These are phyloP conservation scores for Calonectria naviculata DNA, from an alignment of 2,329 filamentous ascomycete genomes.

Conservation along the genomic window DNA sequence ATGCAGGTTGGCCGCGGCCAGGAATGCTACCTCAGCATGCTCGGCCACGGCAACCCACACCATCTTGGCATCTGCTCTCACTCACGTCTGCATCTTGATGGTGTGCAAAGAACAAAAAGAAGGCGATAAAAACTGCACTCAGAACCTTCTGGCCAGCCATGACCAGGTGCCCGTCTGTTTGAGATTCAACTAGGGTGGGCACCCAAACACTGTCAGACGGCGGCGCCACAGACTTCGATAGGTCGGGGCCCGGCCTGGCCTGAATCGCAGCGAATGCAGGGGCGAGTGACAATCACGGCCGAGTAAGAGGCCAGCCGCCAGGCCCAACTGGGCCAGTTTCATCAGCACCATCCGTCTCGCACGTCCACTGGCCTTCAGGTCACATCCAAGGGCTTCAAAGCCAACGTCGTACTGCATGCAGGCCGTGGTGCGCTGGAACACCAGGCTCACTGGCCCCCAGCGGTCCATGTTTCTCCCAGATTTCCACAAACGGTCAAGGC, in stretches of 20 bases:
- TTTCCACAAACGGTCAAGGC: constrained; percentile 5
- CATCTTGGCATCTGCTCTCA: background rate
- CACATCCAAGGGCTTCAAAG: background rate
- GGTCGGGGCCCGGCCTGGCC: background rate
- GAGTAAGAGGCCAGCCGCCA: constrained; percentile 16
- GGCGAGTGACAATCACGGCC: background rate
- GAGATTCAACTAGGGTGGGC: constrained; percentile 34
- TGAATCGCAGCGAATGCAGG: constrained; percentile 23
- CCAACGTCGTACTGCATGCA: constrained; percentile 3
- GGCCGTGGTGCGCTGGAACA: background rate
- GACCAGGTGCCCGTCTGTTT: constrained; percentile 30
- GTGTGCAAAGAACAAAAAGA: background rate
- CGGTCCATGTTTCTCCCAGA: constrained; percentile 4
- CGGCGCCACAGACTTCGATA: constrained; percentile 5
- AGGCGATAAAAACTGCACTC: background rate
- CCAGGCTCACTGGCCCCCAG: background rate
- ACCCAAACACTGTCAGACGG: constrained; percentile 9
- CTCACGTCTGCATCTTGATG: background rate
- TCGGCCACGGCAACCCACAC: background rate
- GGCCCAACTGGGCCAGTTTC: constrained; percentile 30
- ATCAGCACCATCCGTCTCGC: constrained; percentile 27
- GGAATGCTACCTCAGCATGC: background rate
- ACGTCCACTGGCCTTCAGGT: constrained; percentile 25
- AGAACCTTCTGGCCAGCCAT: background rate
- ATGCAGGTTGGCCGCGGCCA: background rate